These are phyloP conservation scores for Aspergillus fischeri DNA, from an alignment of 2,329 filamentous ascomycete genomes.

Conservation along the genomic window DNA sequence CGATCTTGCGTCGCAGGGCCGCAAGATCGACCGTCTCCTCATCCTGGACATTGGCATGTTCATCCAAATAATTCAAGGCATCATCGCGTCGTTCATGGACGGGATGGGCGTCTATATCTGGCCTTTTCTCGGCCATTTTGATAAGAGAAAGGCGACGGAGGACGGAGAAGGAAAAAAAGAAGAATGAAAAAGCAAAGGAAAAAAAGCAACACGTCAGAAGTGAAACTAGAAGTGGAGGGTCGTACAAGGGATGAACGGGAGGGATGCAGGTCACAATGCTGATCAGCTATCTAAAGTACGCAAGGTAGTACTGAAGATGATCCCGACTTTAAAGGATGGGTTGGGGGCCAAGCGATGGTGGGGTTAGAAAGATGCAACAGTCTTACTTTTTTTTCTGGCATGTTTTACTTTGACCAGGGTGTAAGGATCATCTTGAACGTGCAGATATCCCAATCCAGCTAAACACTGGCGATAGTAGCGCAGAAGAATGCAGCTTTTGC, in stretches of 20 bases:
- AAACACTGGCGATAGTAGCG: background rate
- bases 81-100: constrained; percentile 21
- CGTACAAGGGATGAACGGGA: background rate
- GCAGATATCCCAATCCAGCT: background rate
- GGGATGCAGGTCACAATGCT: too few species aligned
- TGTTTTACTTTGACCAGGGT: too few species aligned
- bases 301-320: background rate
- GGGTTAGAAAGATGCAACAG: background rate
- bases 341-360: too few species aligned
- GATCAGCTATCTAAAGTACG: too few species aligned
- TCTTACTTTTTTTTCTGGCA: too few species aligned
- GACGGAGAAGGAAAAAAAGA: background rate
- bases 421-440: background rate
- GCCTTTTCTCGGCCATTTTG: constrained; percentile 3
- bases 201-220: background rate
- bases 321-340: background rate
- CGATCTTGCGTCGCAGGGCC: constrained; percentile 52
- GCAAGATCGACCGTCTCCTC: constrained; percentile 38
- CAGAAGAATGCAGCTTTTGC: background rate
- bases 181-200: too few species aligned
- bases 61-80: constrained; percentile 30
- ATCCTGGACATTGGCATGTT: constrained; percentile 22
- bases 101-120: constrained; percentile 3
- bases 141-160: background rate
- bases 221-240: background rate